These are phyloP conservation scores for Takashimella koratensis DNA, from an alignment of 1,284 basidiomycete genomes.

Conservation along the genomic window DNA sequence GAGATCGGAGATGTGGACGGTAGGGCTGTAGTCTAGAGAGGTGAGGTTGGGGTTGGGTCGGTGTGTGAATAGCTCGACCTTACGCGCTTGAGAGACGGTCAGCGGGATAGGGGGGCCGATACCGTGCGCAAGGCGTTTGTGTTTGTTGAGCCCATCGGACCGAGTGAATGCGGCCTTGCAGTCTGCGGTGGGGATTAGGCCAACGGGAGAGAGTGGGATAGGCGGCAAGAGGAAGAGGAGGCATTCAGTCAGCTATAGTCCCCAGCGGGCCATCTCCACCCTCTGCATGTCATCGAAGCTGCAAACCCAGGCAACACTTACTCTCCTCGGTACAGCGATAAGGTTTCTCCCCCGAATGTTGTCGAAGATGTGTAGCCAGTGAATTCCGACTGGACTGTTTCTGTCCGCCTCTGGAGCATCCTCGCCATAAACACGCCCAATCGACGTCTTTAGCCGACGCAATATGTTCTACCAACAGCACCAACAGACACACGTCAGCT, in stretches of 20 bases:
- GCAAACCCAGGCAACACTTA: conserved; percentile 14
- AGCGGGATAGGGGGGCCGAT: neutral
- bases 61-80: neutral
- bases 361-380: conserved; percentile 68
- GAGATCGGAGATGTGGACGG: neutral
- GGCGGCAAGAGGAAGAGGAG: neutral
- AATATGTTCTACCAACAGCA: conserved; percentile 18
- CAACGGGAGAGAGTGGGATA: too few relatives aligned
- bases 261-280: neutral
- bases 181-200: conserved; percentile 54
- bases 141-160: conserved; percentile 80
- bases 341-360: conserved; percentile 95
- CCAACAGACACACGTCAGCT: neutral
- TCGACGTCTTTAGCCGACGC: conserved; percentile 26
- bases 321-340: conserved; percentile 72
- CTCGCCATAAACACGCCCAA: conserved; percentile 31
- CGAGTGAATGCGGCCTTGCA: conserved; percentile 96
- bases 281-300: too few relatives aligned
- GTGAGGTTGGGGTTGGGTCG: neutral
- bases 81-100: neutral
- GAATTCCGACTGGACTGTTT: conserved; percentile 35
- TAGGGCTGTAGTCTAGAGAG: neutral
- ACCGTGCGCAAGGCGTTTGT: conserved; percentile 30
- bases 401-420: conserved; percentile 33
- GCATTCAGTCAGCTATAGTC: neutral